phyloP scores from a whole-genome alignment of 2,329 filamentous ascomycete species.

The Exophiala phaeomuriformis region DNA sequence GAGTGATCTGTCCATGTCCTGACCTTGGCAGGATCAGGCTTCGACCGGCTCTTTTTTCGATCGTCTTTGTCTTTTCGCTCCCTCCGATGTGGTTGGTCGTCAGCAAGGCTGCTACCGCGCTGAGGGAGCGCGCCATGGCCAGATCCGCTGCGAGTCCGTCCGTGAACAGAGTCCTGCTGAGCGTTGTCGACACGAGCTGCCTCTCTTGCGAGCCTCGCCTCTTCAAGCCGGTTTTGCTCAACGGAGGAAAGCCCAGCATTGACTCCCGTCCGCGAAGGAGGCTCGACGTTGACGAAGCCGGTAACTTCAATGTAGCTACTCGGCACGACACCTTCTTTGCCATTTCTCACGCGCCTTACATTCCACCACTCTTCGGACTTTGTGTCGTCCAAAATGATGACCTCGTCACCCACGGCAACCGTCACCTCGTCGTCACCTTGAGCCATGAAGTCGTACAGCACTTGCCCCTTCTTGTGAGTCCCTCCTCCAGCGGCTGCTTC shows the following conservation, averaged over 20 bases:
- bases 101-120: constrained; percentile 69
- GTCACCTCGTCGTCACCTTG: constrained; percentile 96
- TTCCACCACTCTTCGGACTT: constrained; percentile 99
- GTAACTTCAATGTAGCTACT: constrained; percentile 92
- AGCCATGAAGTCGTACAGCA: constrained; percentile 93
- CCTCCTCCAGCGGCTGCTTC: constrained; percentile 61
- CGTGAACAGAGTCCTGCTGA: constrained; percentile 48
- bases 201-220: constrained; percentile 75
- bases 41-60: constrained; percentile 55
- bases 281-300: constrained; percentile 53
- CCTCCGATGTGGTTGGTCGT: constrained; percentile 59
- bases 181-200: constrained; percentile 55
- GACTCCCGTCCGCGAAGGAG: constrained; percentile 47
- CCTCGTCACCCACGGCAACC: constrained; percentile 81
- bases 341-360: constrained; percentile 80
- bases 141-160: constrained; percentile 52
- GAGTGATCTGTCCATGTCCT: constrained; percentile 92
- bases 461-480: constrained; percentile 69
- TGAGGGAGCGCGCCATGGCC: constrained; percentile 70
- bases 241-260: constrained; percentile 60
- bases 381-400: constrained; percentile 77
- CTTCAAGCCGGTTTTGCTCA: constrained; percentile 70
- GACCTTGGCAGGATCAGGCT: constrained; percentile 74
- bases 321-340: constrained; percentile 90
- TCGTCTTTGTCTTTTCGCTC: constrained; percentile 52